phyloP scores from a whole-genome alignment of 2,329 filamentous ascomycete genomes.

The Hypoxylon sp. region DNA sequence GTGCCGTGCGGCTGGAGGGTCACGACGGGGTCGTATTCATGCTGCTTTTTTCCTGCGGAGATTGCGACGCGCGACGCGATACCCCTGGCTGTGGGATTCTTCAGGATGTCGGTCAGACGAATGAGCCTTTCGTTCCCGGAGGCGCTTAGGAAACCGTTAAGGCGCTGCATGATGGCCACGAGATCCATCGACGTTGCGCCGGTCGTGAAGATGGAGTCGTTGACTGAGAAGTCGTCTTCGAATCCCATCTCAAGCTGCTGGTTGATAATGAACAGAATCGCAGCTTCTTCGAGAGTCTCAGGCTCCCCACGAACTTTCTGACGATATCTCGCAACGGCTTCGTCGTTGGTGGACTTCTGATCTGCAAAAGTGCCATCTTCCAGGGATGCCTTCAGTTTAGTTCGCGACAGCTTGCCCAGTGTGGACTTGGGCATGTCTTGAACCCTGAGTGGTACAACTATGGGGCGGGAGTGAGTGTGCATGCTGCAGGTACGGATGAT shows the following conservation, averaged over 20 bases:
- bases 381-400: constrained; percentile 8
- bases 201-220: constrained; percentile 17
- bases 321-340: constrained; percentile 10
- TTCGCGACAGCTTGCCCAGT: constrained; percentile 21
- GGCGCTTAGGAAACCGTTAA: constrained; percentile 7
- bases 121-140: constrained; percentile 12
- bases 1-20: constrained; percentile 43
- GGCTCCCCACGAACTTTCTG: constrained; percentile 13
- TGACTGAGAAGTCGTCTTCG: constrained; percentile 18
- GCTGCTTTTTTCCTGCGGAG: constrained; percentile 12
- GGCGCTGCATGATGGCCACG: constrained; percentile 14
- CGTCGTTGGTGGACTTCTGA: constrained; percentile 13
- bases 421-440: constrained; percentile 12
- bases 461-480: constrained; percentile 17
- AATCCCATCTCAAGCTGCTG: constrained; percentile 14
- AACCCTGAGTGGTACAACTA: constrained; percentile 5
- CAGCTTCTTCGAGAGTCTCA: constrained; percentile 12
- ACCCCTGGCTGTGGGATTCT: constrained; percentile 10
- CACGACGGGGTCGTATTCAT: constrained; percentile 37
- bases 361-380: constrained; percentile 16
- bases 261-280: constrained; percentile 7
- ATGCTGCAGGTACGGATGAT: constrained; percentile 14
- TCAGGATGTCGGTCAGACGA: constrained; percentile 14
- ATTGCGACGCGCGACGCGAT: constrained; percentile 7
- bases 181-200: constrained; percentile 19